Percentiles rank a stretch among this genome's conserved stretches.
phyloP scores from a whole-genome alignment of 306 rosid species.

The Lupinus albus region DNA sequence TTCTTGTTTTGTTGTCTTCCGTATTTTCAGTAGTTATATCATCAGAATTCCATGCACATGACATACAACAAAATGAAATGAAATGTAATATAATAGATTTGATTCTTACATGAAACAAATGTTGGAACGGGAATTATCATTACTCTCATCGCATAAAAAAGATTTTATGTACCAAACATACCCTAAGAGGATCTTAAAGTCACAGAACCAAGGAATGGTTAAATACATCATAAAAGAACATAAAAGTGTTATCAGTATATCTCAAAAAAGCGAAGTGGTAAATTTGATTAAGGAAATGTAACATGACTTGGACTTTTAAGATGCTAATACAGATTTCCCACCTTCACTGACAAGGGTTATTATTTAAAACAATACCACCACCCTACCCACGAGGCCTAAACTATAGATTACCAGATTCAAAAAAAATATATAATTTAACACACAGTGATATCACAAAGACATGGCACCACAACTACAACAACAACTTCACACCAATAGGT shows the following conservation, averaged over 20 bases:
- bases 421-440: neutral
- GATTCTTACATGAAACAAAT: neutral
- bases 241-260: neutral
- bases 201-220: neutral
- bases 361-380: neutral
- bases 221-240: neutral
- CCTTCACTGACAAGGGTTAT: neutral
- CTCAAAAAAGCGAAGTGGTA: neutral
- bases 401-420: no score
- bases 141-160: neutral
- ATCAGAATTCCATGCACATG: neutral
- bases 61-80: constrained; percentile 6
- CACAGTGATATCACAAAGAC: neutral
- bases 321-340: neutral
- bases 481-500: neutral
- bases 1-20: neutral
- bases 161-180: neutral
- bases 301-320: neutral
- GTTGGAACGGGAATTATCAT: constrained; percentile 3
- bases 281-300: neutral
- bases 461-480: neutral
- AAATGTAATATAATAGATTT: neutral
- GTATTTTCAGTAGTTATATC: neutral
- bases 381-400: neutral
- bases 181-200: neutral